Conservation (phyloP, 352 stramenopile genomes). For the Globisporangium cederbergense region DNA sequence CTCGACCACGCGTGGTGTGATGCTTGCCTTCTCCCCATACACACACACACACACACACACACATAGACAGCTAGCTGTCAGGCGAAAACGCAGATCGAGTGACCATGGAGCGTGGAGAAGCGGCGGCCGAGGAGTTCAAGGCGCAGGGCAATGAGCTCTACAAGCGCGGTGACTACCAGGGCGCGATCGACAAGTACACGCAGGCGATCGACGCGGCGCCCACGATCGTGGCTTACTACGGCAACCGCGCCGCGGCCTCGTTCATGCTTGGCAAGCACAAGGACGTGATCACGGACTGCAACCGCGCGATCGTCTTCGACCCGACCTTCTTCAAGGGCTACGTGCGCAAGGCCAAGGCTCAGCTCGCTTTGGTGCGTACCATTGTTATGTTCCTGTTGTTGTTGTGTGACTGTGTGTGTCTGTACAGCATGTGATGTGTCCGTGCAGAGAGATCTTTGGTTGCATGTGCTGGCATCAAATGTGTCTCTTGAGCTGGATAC, state of each 20-base stretch:
- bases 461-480: background rate
- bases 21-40: conserved; percentile 8
- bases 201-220: conserved; percentile 87
- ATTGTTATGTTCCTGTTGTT: background rate
- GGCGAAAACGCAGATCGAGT: conserved; percentile 2
- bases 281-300: conserved; percentile 89
- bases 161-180: conserved; percentile 88
- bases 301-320: conserved; percentile 88
- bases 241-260: conserved; percentile 87
- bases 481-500: background rate
- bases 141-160: conserved; percentile 90
- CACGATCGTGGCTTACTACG: conserved; percentile 85
- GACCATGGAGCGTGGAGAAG: conserved; percentile 28
- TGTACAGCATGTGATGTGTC: background rate
- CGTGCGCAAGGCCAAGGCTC: conserved; percentile 87
- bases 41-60: too few relatives aligned
- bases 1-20: background rate
- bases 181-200: conserved; percentile 88
- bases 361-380: conserved; percentile 60
- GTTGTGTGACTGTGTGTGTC: background rate
- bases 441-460: conserved; percentile 1
- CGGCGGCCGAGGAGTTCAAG: conserved; percentile 77
- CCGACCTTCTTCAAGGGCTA: conserved; percentile 90
- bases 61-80: conserved; percentile 6
- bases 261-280: conserved; percentile 90